phyloP scores from a whole-genome alignment of 1,284 basidiomycete species.

The Vanrija sp. region DNA sequence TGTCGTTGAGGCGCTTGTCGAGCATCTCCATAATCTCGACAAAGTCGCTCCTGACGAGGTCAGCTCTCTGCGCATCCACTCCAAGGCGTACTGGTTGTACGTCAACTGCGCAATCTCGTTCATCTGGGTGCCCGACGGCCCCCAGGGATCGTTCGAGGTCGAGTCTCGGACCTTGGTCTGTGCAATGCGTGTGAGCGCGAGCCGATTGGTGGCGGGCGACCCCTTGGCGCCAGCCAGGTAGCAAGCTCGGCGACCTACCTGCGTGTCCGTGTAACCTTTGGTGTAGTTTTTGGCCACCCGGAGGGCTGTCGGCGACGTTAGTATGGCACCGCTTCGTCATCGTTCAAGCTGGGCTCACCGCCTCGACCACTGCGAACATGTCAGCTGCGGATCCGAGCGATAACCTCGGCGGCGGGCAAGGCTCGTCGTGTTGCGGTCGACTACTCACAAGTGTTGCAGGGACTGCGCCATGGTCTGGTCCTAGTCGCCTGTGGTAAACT shows the following conservation, averaged over 20 bases:
- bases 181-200: not conserved
- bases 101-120: constrained; percentile 97
- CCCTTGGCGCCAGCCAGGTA: not conserved
- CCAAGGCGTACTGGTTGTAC: constrained; percentile 81
- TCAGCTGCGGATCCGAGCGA: constrained; percentile 12
- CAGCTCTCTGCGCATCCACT: not conserved
- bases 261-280: constrained; percentile 79
- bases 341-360: constrained; percentile 24
- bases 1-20: constrained; percentile 97
- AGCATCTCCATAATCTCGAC: constrained; percentile 99
- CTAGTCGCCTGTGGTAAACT: no score
- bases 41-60: constrained; percentile 73
- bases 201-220: not conserved
- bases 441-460: constrained; percentile 46
- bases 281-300: constrained; percentile 92
- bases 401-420: no score
- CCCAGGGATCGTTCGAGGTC: constrained; percentile 99
- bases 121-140: constrained; percentile 97
- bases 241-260: constrained; percentile 27
- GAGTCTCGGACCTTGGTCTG: constrained; percentile 96
- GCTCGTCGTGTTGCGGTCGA: not conserved
- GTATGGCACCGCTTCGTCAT: not conserved
- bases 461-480: constrained; percentile 32
- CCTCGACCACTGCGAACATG: constrained; percentile 37
- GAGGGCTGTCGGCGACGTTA: constrained; percentile 53